Evolutionary conservation across 2,329 filamentous ascomycete species (phyloP).

Genomic region (Paraconiothyrium brasiliense): DNA sequence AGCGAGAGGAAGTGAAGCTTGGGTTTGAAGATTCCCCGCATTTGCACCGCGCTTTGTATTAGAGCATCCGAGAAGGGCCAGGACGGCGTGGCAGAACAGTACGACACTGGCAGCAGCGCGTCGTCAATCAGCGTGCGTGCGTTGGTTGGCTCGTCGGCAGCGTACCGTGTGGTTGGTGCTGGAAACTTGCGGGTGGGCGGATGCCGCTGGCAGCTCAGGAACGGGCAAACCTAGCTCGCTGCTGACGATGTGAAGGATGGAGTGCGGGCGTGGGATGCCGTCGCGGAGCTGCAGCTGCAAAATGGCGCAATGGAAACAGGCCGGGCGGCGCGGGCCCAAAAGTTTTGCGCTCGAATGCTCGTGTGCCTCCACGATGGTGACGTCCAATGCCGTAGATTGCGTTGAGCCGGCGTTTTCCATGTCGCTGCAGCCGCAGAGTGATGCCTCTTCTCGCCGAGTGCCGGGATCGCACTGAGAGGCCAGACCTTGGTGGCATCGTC

Average conservation of each 20-base stretch:
- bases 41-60: slow-evolving; percentile 43
- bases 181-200: slow-evolving; percentile 7
- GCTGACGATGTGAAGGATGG: slow-evolving; percentile 1
- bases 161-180: slow-evolving; percentile 39
- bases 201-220: slow-evolving; percentile 13
- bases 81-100: slow-evolving; percentile 36
- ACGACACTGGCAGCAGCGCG: slow-evolving; percentile 39
- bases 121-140: slow-evolving; percentile 34
- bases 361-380: slow-evolving; percentile 29
- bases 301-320: slow-evolving; percentile 10
- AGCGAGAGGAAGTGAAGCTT: slow-evolving; percentile 44
- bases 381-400: not conserved
- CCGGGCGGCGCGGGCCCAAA: slow-evolving; percentile 8
- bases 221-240: slow-evolving; percentile 4
- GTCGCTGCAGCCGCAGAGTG: slow-evolving; percentile 17
- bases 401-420: slow-evolving; percentile 37
- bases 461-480: slow-evolving; percentile 14
- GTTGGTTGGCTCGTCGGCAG: slow-evolving; percentile 29
- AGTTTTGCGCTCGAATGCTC: slow-evolving; percentile 23
- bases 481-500: not conserved
- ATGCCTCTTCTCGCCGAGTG: slow-evolving; percentile 22
- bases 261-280: not conserved
- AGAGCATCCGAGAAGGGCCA: slow-evolving; percentile 34
- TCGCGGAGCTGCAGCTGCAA: slow-evolving; percentile 9
- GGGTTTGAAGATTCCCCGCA: slow-evolving; percentile 48